Conservation (phyloP, 169 alveolate genomes). For the Plasmodium sp. region DNA sequence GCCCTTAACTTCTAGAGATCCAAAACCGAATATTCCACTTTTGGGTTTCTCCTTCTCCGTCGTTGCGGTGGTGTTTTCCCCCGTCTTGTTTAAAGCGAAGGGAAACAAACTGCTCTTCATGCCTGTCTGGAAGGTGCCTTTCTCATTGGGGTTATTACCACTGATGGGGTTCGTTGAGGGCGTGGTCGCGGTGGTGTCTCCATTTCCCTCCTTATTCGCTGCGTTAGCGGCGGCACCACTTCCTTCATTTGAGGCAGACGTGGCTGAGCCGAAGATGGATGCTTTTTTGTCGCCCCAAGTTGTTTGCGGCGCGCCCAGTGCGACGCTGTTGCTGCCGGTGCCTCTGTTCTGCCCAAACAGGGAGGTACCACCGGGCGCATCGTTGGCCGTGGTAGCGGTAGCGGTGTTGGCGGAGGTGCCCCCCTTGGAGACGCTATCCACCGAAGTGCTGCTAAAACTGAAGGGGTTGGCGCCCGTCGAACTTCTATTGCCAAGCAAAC, state of each 20-base stretch:
- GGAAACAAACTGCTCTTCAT: conserved; percentile 1
- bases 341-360: background rate
- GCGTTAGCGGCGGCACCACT: background rate
- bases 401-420: background rate
- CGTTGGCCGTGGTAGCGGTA: background rate
- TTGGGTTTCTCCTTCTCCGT: background rate
- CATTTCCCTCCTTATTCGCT: background rate
- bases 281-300: conserved; percentile 9
- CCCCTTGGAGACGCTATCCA: background rate
- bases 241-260: background rate
- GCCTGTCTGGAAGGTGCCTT: background rate
- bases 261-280: background rate
- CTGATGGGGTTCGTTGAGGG: background rate
- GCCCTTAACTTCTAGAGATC: background rate
- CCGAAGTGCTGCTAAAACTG: background rate
- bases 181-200: background rate
- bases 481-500: background rate
- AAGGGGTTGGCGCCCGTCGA: background rate
- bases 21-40: background rate
- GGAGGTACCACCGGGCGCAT: background rate
- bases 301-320: background rate
- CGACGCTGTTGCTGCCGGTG: background rate
- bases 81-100: background rate
- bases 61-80: background rate
- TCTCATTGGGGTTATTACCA: background rate